Conservation (phyloP, 192 early-diverging fungal species). For the Coemansia erecta region DNA sequence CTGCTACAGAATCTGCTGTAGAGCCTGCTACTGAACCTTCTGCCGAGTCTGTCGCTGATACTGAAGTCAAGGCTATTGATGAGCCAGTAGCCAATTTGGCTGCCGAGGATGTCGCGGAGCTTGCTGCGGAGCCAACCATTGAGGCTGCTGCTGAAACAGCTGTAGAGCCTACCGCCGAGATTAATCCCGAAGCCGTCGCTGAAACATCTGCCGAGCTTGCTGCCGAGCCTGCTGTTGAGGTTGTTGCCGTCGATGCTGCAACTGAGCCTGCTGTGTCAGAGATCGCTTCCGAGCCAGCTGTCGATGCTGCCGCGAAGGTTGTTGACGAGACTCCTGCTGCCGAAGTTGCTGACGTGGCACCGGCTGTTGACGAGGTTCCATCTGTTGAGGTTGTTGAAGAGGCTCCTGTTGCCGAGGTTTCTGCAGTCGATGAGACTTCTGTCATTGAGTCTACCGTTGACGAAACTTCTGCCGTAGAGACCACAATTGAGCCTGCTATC, state of each 20-base stretch:
- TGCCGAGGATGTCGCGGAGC: not conserved
- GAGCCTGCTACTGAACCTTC: constrained; percentile 2
- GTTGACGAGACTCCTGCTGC: not conserved
- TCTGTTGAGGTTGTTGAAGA: too few relatives aligned
- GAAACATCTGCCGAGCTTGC: not conserved
- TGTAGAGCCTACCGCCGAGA: not conserved
- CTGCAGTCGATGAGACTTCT: too few relatives aligned
- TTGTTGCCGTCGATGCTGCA: not conserved
- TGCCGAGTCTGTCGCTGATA: not conserved
- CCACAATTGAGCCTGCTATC: not conserved
- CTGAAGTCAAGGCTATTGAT: not conserved
- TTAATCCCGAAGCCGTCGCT: too few relatives aligned
- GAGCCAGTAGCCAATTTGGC: not conserved
- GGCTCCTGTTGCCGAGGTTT: not conserved
- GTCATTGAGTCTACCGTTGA: too few relatives aligned
- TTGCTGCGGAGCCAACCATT: not conserved
- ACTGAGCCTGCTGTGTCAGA: not conserved
- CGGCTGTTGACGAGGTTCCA: too few relatives aligned
- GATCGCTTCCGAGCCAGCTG: not conserved
- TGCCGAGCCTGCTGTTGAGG: not conserved
- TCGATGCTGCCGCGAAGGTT: not conserved
- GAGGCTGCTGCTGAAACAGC: not conserved
- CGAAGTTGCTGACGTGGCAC: not conserved
- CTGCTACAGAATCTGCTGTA: not conserved
- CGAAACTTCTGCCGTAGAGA: too few relatives aligned